Conservation (phyloP, 176 grass and related monocot genomes). For the Triticum aestivum region DNA sequence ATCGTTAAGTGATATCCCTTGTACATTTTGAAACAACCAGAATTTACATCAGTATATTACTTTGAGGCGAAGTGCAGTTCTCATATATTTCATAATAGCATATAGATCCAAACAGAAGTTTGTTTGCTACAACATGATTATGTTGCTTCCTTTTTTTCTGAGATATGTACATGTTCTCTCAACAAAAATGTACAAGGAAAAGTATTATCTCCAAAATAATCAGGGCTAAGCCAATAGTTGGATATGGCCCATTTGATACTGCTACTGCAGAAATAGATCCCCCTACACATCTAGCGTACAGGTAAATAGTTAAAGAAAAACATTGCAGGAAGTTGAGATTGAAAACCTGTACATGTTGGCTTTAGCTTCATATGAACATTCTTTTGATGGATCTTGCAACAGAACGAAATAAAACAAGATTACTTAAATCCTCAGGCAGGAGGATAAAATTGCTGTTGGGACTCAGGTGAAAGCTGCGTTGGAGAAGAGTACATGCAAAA, state of each 20-base stretch:
- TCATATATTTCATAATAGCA: neutral
- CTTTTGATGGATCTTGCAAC: constrained; percentile 78
- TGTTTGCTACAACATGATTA: neutral
- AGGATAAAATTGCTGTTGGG: too few relatives aligned
- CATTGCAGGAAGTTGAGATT: neutral
- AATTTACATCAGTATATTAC: neutral
- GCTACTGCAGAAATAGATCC: neutral
- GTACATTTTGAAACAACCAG: neutral
- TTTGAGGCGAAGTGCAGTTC: neutral
- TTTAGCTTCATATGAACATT: constrained; percentile 51
- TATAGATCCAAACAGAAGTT: neutral
- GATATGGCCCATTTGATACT: neutral
- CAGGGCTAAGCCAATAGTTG: neutral
- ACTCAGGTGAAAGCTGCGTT: too few relatives aligned
- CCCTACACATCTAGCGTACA: neutral
- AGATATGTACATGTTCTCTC: constrained; percentile 21
- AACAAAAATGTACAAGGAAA: neutral
- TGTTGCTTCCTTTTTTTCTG: neutral
- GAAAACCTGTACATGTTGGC: neutral
- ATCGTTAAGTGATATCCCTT: neutral
- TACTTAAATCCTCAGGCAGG: constrained; percentile 56
- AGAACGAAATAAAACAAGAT: constrained; percentile 61
- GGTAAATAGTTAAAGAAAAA: neutral
- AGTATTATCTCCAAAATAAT: neutral
- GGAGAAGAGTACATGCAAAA: neutral